phyloP scores from a whole-genome alignment of 805 yeast species.

The Scheffersomyces stipitis region DNA sequence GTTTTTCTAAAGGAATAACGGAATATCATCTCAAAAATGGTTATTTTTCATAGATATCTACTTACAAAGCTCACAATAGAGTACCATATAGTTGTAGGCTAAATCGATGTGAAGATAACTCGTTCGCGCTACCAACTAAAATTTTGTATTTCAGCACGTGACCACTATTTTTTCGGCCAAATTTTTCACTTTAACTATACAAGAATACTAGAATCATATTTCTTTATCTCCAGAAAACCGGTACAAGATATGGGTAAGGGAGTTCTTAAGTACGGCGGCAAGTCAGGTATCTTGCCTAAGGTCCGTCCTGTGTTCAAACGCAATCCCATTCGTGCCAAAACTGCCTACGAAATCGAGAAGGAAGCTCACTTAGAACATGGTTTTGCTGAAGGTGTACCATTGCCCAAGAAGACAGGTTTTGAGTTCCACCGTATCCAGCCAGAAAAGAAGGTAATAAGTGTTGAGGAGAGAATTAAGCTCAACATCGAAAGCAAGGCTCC shows the following conservation, averaged over 20 bases:
- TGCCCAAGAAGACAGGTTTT: constrained; percentile 56
- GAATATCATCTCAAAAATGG: too few species aligned
- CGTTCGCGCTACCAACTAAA: too few species aligned
- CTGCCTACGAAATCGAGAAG: constrained; percentile 41
- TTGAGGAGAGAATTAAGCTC: constrained; percentile 55
- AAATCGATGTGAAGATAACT: too few species aligned
- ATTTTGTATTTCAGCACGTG: too few species aligned
- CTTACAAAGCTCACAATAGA: too few species aligned
- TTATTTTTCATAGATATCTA: too few species aligned
- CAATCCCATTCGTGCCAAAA: constrained; percentile 56
- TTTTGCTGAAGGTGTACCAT: constrained; percentile 68
- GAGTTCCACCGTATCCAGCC: constrained; percentile 52
- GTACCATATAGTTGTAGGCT: too few species aligned
- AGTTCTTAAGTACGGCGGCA: constrained; percentile 53
- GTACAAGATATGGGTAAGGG: constrained; percentile 45
- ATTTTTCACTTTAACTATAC: too few species aligned
- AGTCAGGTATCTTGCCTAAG: constrained; percentile 80
- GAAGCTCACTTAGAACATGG: constrained; percentile 53
- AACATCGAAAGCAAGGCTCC: constrained; percentile 50
- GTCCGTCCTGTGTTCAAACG: constrained; percentile 71
- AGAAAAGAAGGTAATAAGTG: constrained; percentile 54
- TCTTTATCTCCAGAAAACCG: too few species aligned
- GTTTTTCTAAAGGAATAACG: too few species aligned
- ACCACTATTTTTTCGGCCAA: too few species aligned
- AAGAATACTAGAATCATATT: too few species aligned